phyloP scores from a whole-genome alignment of 164 flowering plant genomes.

The Stephania japonica region DNA sequence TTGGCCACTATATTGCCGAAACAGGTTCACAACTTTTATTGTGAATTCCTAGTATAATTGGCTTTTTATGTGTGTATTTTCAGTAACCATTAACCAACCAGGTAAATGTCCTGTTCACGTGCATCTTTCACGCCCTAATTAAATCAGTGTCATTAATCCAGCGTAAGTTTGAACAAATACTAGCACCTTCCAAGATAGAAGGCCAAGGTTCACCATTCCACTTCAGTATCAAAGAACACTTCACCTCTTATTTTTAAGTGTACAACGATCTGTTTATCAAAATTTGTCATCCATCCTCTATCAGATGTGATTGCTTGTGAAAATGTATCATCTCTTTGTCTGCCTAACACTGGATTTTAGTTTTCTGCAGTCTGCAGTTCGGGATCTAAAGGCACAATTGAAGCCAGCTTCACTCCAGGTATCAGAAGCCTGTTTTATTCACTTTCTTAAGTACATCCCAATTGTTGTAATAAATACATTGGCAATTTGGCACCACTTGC shows the following conservation, averaged over 20 bases:
- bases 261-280: background rate
- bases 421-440: background rate
- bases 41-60: too few species aligned
- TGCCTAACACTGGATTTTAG: background rate
- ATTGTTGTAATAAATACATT: too few species aligned
- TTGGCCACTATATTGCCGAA: too few species aligned
- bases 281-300: background rate
- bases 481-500: background rate
- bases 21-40: too few species aligned
- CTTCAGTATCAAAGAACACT: background rate
- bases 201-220: background rate
- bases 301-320: background rate
- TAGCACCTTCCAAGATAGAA: too few species aligned
- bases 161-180: background rate
- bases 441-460: background rate
- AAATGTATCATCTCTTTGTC: background rate
- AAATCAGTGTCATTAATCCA: too few species aligned
- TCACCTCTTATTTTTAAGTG: background rate
- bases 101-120: too few species aligned
- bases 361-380: conserved; percentile 43
- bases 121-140: too few species aligned
- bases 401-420: conserved; percentile 52
- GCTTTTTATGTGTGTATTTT: too few species aligned
- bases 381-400: conserved; percentile 43
- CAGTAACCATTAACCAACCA: too few species aligned